phyloP scores from a whole-genome alignment of 805 yeast genomes.

The Schwanniomyces occidentalis region DNA sequence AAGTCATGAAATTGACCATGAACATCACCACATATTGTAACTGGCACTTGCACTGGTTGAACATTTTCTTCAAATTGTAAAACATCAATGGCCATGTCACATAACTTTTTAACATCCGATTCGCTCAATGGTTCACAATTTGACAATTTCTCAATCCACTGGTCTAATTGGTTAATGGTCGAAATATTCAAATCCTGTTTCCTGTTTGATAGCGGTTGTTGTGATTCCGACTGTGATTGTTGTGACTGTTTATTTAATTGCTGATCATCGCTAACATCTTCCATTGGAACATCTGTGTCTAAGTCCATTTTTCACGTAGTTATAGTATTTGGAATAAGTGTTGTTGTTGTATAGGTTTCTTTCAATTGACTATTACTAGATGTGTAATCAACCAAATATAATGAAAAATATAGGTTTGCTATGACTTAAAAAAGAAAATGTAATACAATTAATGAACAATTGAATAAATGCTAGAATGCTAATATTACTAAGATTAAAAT shows the following conservation, averaged over 20 bases:
- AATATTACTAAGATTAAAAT: not conserved
- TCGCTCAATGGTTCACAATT: conserved; percentile 82
- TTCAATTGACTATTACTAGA: not conserved
- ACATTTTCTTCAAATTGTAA: conserved; percentile 90
- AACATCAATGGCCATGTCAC: conserved; percentile 90
- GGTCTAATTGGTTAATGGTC: conserved; percentile 70
- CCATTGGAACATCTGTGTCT: conserved; percentile 84
- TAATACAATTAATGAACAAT: no score
- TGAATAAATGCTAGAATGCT: conserved; percentile 1
- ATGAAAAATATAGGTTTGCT: no score
- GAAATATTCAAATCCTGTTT: conserved; percentile 35
- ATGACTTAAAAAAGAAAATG: no score
- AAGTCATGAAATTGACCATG: conserved; percentile 96
- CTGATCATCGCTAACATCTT: conserved; percentile 62
- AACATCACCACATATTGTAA: conserved; percentile 95
- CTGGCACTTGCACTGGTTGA: conserved; percentile 94
- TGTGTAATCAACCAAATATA: not conserved
- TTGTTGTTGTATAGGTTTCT: not conserved
- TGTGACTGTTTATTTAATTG: conserved; percentile 25
- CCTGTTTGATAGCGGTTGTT: conserved; percentile 30
- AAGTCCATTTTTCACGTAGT: conserved; percentile 55
- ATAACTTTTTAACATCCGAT: conserved; percentile 72
- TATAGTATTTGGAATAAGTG: no score
- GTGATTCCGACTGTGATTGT: conserved; percentile 6
- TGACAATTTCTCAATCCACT: conserved; percentile 80